Evolutionary conservation across 345 rosid species (phyloP), one percentile per base, ranked within the genome.

Genomic region (Erodium maritimum): DNA sequence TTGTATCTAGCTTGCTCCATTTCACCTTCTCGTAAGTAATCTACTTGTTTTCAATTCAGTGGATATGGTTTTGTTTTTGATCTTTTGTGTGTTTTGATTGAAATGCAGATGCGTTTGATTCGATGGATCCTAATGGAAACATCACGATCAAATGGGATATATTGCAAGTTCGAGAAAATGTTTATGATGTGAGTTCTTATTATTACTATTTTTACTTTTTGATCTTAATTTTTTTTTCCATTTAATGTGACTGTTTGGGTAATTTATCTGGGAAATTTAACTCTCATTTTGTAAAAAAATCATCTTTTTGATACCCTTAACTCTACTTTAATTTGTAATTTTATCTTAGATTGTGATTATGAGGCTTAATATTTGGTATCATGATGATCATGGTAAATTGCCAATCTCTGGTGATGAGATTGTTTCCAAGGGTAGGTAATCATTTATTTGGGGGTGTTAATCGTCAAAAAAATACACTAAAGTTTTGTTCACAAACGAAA

Each of bases 111-210:
- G 95, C 83, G 56, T 88, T 65, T 77, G 97, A 91, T 78, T 80
- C 94, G 6, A 33, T 88, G 74, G 97, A 91, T 88, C 95, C 97
- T 21, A 19, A 54, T 22, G 96, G 79, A 46, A 81, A 79, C 60
- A 67, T 91, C 34, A 84, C 84, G 7, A 77, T 91, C 65, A 88
- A 77, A 80, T 88, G 96, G 97, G 96, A 91, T 71, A 80, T 91
- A 21, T 33, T 82, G 65, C 75, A 63, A 54, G 71, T 76, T 3
- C 52, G 55, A 57, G 60, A 64, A 17, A 80, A 54, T 25, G 16
- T 51, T 8, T 71, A 69, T 62, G 73, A 71, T 24, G 97, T 88
- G 71, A 80, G 71, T 67, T 37, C 52, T 17, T 23, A 1, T 23
- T 54, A 18, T 9, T n/a, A 19, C 16, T 21, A 10, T 21, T 2